Evolutionary conservation across 257 asterid species (phyloP).

Genomic region (Solanum peruvianum): DNA sequence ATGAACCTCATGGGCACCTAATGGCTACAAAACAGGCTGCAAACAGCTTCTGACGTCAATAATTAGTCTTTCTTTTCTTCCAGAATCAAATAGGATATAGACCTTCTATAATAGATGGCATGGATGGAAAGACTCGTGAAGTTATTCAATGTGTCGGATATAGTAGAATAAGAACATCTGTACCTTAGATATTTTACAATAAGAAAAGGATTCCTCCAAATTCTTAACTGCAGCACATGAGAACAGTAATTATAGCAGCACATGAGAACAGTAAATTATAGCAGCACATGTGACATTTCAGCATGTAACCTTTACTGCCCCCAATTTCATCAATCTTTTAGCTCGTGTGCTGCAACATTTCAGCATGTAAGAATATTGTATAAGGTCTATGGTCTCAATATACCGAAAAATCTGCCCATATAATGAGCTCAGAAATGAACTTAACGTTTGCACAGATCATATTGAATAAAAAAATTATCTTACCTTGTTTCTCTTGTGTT

Average conservation of each 20-base stretch:
- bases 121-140: constrained; percentile 10
- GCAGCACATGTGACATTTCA: constrained; percentile 31
- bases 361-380: constrained; percentile 17
- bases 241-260: constrained; percentile 31
- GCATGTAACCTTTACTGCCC: constrained; percentile 80
- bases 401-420: not conserved
- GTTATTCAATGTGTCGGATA: constrained; percentile 6
- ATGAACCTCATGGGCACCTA: not conserved
- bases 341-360: constrained; percentile 82
- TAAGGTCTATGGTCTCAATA: not conserved
- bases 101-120: not conserved
- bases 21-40: not conserved
- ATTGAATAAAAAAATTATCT: not conserved
- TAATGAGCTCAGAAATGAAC: not conserved
- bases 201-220: constrained; percentile 42
- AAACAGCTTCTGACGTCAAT: not conserved
- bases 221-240: constrained; percentile 55
- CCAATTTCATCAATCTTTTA: constrained; percentile 87
- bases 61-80: not conserved
- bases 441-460: not conserved
- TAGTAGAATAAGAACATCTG: constrained; percentile 7
- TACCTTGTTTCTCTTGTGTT: constrained; percentile 78
- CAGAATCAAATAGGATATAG: not conserved
- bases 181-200: constrained; percentile 56
- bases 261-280: constrained; percentile 29